Evolutionary conservation across 2,329 filamentous ascomycete species (phyloP).

Genomic region (Bipolaris cookei): DNA sequence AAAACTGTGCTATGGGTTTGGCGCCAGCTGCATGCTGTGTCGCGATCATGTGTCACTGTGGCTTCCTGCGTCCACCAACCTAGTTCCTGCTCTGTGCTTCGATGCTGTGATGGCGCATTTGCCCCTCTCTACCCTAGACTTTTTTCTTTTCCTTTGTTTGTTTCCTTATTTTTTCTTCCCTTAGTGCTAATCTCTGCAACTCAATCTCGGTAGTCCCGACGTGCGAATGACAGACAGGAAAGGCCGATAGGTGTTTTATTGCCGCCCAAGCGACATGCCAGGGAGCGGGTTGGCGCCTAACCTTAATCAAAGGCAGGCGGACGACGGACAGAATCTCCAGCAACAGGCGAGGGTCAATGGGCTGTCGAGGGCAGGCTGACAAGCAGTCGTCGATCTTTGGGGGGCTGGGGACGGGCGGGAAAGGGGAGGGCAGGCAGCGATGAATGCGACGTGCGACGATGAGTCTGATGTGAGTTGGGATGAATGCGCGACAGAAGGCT

Average conservation of each 20-base stretch:
- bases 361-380: slow-evolving; percentile 24
- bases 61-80: slow-evolving; percentile 39
- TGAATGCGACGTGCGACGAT: slow-evolving; percentile 14
- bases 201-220: slow-evolving; percentile 10
- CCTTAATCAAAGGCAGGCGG: slow-evolving; percentile 14
- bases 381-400: neutral
- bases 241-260: slow-evolving; percentile 22
- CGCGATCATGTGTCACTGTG: slow-evolving; percentile 33
- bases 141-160: slow-evolving; percentile 1
- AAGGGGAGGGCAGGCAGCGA: slow-evolving; percentile 3
- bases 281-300: slow-evolving; percentile 32
- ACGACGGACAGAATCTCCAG: neutral
- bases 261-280: slow-evolving; percentile 38
- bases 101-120: slow-evolving; percentile 3
- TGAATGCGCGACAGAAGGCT: slow-evolving; percentile 17
- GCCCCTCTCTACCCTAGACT: neutral
- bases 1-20: slow-evolving; percentile 38
- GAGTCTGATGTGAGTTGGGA: slow-evolving; percentile 28
- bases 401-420: neutral
- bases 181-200: neutral
- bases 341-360: slow-evolving; percentile 11
- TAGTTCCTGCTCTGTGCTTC: slow-evolving; percentile 24
- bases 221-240: slow-evolving; percentile 14
- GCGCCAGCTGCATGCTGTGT: slow-evolving; percentile 45
- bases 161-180: neutral